Percentiles rank a stretch among this genome's conserved stretches.
phyloP scores from a whole-genome alignment of 305 asterid genomes.

The Fraxinus greggii region DNA sequence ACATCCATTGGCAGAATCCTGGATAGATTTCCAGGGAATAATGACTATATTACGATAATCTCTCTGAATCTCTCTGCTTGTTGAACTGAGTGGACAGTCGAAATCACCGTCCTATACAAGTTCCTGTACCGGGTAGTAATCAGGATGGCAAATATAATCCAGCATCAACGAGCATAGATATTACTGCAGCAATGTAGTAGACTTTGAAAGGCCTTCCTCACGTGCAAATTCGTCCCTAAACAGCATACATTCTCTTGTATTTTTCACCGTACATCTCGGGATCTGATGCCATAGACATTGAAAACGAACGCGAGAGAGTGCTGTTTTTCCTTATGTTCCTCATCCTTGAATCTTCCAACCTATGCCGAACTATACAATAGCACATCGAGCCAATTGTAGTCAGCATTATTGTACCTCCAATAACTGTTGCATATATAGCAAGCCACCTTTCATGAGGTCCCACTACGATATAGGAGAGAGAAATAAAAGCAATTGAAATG shows the following conservation, averaged over 20 bases:
- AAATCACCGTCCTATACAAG: conserved; percentile 3
- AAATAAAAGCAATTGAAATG: conserved; percentile 74
- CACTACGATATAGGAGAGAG: conserved; percentile 81
- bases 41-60: not conserved
- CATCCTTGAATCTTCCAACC: conserved; percentile 83
- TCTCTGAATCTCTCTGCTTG: not conserved
- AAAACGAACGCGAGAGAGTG: conserved; percentile 68
- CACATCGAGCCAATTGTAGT: conserved; percentile 91
- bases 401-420: conserved; percentile 72
- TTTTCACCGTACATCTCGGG: conserved; percentile 61
- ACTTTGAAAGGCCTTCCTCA: not conserved
- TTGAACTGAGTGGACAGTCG: not conserved
- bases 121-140: not conserved
- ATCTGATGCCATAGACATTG: conserved; percentile 67
- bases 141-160: not conserved
- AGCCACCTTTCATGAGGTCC: conserved; percentile 77
- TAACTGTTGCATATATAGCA: conserved; percentile 70
- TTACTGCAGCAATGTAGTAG: not conserved
- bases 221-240: conserved; percentile 30
- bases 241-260: conserved; percentile 83
- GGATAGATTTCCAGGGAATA: conserved; percentile 10
- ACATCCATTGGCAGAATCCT: not conserved
- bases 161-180: not conserved
- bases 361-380: conserved; percentile 71
- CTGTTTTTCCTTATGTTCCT: conserved; percentile 52